Base-by-base conservation (phyloP, 164 flowering plant species). In the Stephania yunnanensis region DNA sequence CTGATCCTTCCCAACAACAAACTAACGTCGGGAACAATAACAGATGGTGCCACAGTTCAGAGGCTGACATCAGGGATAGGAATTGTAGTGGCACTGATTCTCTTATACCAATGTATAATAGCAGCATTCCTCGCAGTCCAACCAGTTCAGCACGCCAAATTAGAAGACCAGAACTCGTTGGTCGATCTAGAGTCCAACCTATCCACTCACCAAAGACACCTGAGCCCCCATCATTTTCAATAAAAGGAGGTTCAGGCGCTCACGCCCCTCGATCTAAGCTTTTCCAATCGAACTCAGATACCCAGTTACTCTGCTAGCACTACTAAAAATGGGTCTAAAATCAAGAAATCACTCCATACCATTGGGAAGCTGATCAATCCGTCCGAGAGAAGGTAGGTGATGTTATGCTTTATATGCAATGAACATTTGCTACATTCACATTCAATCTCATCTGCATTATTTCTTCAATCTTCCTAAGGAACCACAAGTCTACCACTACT, bases 341-440 rank as follows among this genome's bases (percentile, higher is more conserved):
- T 95, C 73, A 85, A 85, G 78, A 93, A 85, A 80, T 92, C 99
- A 48, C 82, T 95, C 61, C 84, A 89, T 36, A 85, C 88, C 29
- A 87, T 93, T 46, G 98, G 99, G 79, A 95, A 89, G 78, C 75
- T 93, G 65, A 90, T 95, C 6, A 87, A 86, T 81, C 95, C 95
- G 66, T 84, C 96, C n/a, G 95, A 91, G 42, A 93, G 84, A 81
- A 90, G 91, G 99, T 94, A 74, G 1, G 78, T 12, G 19, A 17
- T 5, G 48, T 15, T 69, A 30, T 31, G 10, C 25, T 67, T 17
- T 20, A 10, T 68, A 44, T 6, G 4, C 31, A 15, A 29, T 4
- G 44, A 22, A 36, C 17, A 36, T 44, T 69, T 36, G 4, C 8
- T 12, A n/a, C 17, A 1, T 36, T 36, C 4, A 2, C 4, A 36